These are phyloP conservation scores for Nakazawaea holstii DNA, from an alignment of 805 yeast genomes.

Conservation along the genomic window DNA sequence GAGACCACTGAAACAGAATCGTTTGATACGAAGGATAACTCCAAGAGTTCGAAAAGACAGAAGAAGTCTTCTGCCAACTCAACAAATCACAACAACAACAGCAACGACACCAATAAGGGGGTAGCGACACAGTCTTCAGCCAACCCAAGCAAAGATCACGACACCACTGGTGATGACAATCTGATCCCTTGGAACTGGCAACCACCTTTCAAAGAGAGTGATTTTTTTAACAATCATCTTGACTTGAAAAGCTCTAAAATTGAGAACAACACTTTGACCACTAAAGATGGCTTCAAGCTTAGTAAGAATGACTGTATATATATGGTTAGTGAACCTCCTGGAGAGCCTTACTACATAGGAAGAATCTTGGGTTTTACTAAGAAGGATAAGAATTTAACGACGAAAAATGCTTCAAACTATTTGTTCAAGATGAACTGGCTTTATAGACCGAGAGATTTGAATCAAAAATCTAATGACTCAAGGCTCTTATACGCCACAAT, in stretches of 20 bases:
- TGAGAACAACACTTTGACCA: conserved; percentile 28
- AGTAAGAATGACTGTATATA: conserved; percentile 64
- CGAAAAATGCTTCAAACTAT: conserved; percentile 47
- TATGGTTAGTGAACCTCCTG: conserved; percentile 87
- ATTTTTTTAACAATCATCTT: conserved; percentile 37
- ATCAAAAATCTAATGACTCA: conserved; percentile 61
- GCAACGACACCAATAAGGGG: background rate
- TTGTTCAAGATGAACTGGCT: conserved; percentile 82
- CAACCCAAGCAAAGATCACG: background rate
- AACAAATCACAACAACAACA: background rate
- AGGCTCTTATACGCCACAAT: conserved; percentile 76
- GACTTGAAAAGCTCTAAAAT: conserved; percentile 38
- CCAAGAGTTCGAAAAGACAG: conserved; percentile 3
- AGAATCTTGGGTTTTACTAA: conserved; percentile 68
- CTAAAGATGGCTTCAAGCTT: conserved; percentile 33
- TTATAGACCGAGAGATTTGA: conserved; percentile 82
- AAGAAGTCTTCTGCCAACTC: background rate
- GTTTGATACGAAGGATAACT: background rate
- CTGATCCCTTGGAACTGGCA: conserved; percentile 45
- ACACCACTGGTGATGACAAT: conserved; percentile 7
- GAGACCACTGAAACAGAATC: conserved; percentile 22
- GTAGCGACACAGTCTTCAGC: background rate
- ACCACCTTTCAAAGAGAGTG: conserved; percentile 31
- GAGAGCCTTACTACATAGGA: conserved; percentile 91
- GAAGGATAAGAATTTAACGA: conserved; percentile 26